These are phyloP conservation scores for Vigna mungo DNA, from an alignment of 306 rosid species.

Conservation along the genomic window DNA sequence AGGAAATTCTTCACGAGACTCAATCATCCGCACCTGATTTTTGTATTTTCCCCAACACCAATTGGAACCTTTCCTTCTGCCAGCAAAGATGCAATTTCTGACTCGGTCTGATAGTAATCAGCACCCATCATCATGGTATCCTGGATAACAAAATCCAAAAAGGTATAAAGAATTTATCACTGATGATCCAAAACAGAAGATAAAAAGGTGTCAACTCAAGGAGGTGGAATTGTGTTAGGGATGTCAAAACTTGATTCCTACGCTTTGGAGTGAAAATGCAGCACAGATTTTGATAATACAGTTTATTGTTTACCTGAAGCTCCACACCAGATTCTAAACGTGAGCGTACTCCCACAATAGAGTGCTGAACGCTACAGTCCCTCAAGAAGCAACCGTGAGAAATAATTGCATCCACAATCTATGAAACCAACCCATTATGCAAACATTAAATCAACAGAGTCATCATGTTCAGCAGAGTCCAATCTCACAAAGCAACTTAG, in stretches of 20 bases:
- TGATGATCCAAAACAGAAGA: slow-evolving; percentile 28
- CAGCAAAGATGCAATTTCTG: slow-evolving; percentile 81
- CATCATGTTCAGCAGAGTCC: slow-evolving; percentile 11
- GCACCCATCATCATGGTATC: slow-evolving; percentile 99
- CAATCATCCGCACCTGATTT: slow-evolving; percentile 67
- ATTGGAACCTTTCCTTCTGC: slow-evolving; percentile 92
- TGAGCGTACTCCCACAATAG: slow-evolving; percentile 94
- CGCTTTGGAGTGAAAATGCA: background rate
- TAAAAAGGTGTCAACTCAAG: slow-evolving; percentile 15
- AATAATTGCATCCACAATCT: slow-evolving; percentile 87
- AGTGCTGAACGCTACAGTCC: slow-evolving; percentile 85
- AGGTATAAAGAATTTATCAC: slow-evolving; percentile 19
- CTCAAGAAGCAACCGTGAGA: slow-evolving; percentile 98
- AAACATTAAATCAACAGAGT: slow-evolving; percentile 34
- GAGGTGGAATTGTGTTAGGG: background rate
- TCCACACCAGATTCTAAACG: slow-evolving; percentile 87
- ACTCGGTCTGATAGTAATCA: slow-evolving; percentile 94
- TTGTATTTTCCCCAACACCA: slow-evolving; percentile 95
- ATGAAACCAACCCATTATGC: slow-evolving; percentile 41
- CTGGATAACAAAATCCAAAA: slow-evolving; percentile 55
- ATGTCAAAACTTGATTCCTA: background rate
- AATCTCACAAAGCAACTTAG: slow-evolving; percentile 8
- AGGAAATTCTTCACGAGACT: slow-evolving; percentile 14
- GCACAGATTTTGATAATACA: background rate
- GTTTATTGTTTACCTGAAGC: slow-evolving; percentile 62